Evolutionary conservation across 2,329 filamentous ascomycete species (phyloP).

Genomic region (Curvularia sp.): DNA sequence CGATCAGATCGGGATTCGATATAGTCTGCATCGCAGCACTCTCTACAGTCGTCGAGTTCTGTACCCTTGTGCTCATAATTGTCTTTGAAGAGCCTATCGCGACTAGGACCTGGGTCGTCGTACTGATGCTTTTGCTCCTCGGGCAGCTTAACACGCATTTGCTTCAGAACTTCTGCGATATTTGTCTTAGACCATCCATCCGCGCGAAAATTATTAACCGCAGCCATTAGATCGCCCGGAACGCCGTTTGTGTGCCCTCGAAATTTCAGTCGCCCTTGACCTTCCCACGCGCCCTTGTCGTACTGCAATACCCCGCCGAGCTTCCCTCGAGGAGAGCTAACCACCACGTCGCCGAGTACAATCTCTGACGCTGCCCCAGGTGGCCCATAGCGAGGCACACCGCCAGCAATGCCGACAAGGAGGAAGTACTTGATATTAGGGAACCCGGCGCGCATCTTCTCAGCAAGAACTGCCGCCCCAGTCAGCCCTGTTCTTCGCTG

Average conservation of each 20-base stretch:
- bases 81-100: conserved; percentile 21
- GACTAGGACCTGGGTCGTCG: conserved; percentile 17
- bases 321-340: conserved; percentile 26
- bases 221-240: conserved; percentile 18
- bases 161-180: conserved; percentile 13
- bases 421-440: conserved; percentile 25
- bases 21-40: conserved; percentile 16
- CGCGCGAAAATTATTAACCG: conserved; percentile 19
- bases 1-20: conserved; percentile 11
- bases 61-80: conserved; percentile 15
- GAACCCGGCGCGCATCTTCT: conserved; percentile 23
- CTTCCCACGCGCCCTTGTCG: conserved; percentile 26
- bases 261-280: conserved; percentile 20
- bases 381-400: conserved; percentile 26
- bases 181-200: conserved; percentile 13
- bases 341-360: conserved; percentile 30
- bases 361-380: conserved; percentile 23
- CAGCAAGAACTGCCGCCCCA: conserved; percentile 16
- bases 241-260: conserved; percentile 19
- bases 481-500: conserved; percentile 15
- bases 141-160: conserved; percentile 23
- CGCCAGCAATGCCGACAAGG: conserved; percentile 29
- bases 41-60: conserved; percentile 16
- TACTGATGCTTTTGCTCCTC: conserved; percentile 14
- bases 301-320: conserved; percentile 31